Evolutionary conservation across 2,329 filamentous ascomycete species (phyloP).

Genomic region (Byssothecium circinans): DNA sequence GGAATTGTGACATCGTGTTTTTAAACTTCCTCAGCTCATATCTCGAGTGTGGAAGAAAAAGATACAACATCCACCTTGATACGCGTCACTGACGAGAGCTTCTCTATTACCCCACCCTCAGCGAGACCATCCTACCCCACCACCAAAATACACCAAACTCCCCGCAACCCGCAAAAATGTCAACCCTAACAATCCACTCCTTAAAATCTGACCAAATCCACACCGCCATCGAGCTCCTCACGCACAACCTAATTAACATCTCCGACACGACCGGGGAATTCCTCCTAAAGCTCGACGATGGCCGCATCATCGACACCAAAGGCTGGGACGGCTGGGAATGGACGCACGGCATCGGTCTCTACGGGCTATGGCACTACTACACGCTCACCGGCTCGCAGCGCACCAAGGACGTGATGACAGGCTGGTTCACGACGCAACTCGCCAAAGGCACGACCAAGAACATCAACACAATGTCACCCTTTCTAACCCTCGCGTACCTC

Average conservation of each 20-base stretch:
- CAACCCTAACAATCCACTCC: conserved; percentile 46
- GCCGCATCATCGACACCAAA: conserved; percentile 79
- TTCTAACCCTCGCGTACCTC: conserved; percentile 74
- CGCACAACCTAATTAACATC: conserved; percentile 75
- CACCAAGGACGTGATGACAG: conserved; percentile 67
- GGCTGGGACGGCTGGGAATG: conserved; percentile 84
- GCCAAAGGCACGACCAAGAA: conserved; percentile 77
- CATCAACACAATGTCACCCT: conserved; percentile 82
- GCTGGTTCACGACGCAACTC: conserved; percentile 72
- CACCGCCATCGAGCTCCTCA: conserved; percentile 65
- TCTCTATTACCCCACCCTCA: too few relatives aligned
- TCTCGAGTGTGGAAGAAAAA: too few relatives aligned
- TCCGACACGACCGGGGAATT: conserved; percentile 75
- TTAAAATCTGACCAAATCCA: conserved; percentile 51
- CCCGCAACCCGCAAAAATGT: conserved; percentile 27
- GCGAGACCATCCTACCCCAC: background rate
- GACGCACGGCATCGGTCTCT: conserved; percentile 79
- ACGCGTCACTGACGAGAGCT: too few relatives aligned
- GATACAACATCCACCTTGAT: too few relatives aligned
- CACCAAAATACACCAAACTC: background rate
- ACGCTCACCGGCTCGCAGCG: conserved; percentile 65
- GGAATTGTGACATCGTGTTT: background rate
- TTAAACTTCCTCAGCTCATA: too few relatives aligned
- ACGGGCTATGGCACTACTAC: conserved; percentile 82
- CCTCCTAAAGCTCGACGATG: conserved; percentile 69